Evolutionary conservation across 305 asterid species (phyloP), one percentile per base, ranked within the genome.

Genomic region (Ruellia speciosa): DNA sequence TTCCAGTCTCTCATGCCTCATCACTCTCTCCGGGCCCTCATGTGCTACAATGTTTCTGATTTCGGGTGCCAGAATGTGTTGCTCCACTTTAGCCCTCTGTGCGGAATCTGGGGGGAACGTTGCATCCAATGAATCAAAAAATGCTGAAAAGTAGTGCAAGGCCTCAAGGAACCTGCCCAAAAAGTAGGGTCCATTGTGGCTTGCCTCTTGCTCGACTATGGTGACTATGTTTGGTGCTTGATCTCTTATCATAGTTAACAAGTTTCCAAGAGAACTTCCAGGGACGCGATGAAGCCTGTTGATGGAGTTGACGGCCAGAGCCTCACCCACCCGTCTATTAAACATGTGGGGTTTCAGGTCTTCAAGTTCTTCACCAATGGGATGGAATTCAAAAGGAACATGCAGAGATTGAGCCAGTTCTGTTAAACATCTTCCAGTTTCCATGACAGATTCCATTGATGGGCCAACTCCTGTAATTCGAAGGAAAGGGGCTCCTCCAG

Each of bases 151-250:
- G 60, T 78, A 87, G 62, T 87, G 95, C 60, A 87, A 17, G 0
- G 95, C 95, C 66, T 84, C 95, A 0, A 87, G 78, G 66, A 87
- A 87, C n/a, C 95, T 56, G 10, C 95, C 95, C 68, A 87, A 63
- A 79, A 87, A 87, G 74, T 76, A 87, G 0, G 95, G 94, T 3
- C 95, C 94, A 10, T 87, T 87, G 66, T 87, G 95, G 78, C 90
- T 84, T 5, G 95, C 95, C 49, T 87, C 94, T 66, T 81, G 90
- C 68, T 87, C 95, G 0, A 87, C 94, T 14, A 84, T 72, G n/a
- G 95, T 87, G 5, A 87, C 95, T 66, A 87, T 79, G 59, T 84
- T 47, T 5, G 94, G 94, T 4, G 94, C 95, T 62, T 87, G 95
- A 52, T 84, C 95, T 59, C 94, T 72, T 31, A 87, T 72, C 88